phyloP scores from a whole-genome alignment of 768 basidiomycete species.

The Boletellus sp. region DNA sequence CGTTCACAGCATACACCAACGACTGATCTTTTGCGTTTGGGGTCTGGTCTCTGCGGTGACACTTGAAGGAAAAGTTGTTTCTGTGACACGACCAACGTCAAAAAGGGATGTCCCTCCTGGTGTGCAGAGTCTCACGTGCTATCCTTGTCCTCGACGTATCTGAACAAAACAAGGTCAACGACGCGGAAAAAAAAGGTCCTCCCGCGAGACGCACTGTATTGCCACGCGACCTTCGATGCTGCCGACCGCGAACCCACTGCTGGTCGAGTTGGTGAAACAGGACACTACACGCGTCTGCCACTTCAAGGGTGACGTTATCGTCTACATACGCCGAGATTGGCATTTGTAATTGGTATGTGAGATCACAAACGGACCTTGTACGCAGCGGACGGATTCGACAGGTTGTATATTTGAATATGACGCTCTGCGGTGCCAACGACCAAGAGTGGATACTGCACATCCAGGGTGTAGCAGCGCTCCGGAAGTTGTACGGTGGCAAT shows the following conservation, averaged over 20 bases:
- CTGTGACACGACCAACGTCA: slow-evolving; percentile 29
- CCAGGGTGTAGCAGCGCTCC: slow-evolving; percentile 87
- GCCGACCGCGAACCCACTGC: slow-evolving; percentile 76
- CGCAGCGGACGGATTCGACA: slow-evolving; percentile 72
- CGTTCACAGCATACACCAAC: slow-evolving; percentile 78
- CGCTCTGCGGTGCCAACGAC: slow-evolving; percentile 93
- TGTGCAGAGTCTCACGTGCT: slow-evolving; percentile 44
- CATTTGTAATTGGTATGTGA: not conserved
- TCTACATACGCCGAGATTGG: slow-evolving; percentile 40
- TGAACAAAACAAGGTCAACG: slow-evolving; percentile 24
- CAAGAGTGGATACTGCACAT: slow-evolving; percentile 76
- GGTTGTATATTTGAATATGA: slow-evolving; percentile 85
- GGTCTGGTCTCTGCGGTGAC: slow-evolving; percentile 59
- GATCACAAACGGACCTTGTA: slow-evolving; percentile 57
- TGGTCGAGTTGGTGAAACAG: slow-evolving; percentile 67
- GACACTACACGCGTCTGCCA: slow-evolving; percentile 89
- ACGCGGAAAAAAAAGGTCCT: not conserved
- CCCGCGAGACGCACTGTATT: slow-evolving; percentile 72
- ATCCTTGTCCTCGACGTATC: slow-evolving; percentile 87
- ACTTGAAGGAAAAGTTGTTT: slow-evolving; percentile 87
- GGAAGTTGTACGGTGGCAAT: slow-evolving; percentile 79
- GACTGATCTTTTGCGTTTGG: slow-evolving; percentile 61
- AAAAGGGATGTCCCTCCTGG: not conserved
- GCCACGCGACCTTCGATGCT: slow-evolving; percentile 91
- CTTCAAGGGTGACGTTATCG: slow-evolving; percentile 81